Evolutionary conservation across 306 rosid genomes (phyloP), one percentile per base, ranked within the genome.

Genomic region (Dryas drummondii): DNA sequence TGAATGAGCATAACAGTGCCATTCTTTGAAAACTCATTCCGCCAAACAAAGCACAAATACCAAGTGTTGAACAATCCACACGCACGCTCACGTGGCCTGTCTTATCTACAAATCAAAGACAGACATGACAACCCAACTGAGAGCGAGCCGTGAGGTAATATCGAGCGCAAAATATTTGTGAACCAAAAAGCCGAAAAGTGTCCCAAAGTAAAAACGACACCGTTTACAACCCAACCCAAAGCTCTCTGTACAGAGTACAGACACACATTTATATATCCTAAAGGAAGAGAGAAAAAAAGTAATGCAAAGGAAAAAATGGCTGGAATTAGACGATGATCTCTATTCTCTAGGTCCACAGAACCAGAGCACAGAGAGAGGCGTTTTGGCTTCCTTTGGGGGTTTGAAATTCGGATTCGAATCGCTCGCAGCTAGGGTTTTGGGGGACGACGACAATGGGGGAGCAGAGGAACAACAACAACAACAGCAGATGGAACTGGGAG

Each of bases 401-500:
- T 75, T 71, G 37, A 52, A 72, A 68, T 63, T 51, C 9, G 60
- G 6, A 14, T 32, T 32, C 37, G 37, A 32, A 32, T 32, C 37
- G 3, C 37, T 32, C 37, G 37, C 37, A 48, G 53, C 41, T 71
- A 74, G 86, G 86, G 73, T 71, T 83, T 72, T 2, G 17, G 53
- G 76, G 72, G 48, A 62, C 40, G 68, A 13, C 79, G 73, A 26
- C 27, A 82, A 91, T 94, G 98, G 91, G 85, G 79, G 98, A 91
- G 62, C 93, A 90, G 80, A 80, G 71, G 84, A 89, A 27, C 64
- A 79, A 79, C 37, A 32, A 32, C 37, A 32, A 32, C 76, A 32
- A 32, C 76, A 80, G 82, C 86, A 83, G 90, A n/a, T 94, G 98
- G 98, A 94, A 89, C 87, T 94, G 98, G 98, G 97, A 94, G 84